These are phyloP conservation scores for Combretum micranthum DNA, from an alignment of 345 rosid genomes.

Conservation along the genomic window DNA sequence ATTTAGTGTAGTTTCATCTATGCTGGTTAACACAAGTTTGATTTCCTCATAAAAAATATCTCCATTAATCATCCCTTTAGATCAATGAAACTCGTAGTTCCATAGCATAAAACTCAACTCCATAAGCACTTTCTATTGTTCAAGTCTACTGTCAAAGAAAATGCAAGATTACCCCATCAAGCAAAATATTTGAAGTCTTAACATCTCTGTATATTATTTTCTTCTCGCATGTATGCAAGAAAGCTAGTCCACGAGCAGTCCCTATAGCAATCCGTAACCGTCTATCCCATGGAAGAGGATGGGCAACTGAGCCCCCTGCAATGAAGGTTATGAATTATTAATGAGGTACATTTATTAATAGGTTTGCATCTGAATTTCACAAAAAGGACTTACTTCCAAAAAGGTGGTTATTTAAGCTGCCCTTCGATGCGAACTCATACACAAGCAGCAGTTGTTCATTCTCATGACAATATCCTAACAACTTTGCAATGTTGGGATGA, in stretches of 20 bases:
- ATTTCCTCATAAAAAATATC: too few species aligned
- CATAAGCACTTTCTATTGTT: background rate
- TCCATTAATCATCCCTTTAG: too few species aligned
- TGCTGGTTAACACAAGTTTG: too few species aligned
- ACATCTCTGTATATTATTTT: background rate
- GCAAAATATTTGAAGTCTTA: constrained; percentile 5
- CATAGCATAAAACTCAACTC: background rate
- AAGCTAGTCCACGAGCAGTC: constrained; percentile 9
- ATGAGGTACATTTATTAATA: background rate
- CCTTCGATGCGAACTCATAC: constrained; percentile 9
- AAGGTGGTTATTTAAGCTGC: constrained; percentile 10
- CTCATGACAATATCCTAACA: constrained; percentile 10
- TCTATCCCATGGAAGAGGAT: background rate
- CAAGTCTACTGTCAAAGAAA: background rate
- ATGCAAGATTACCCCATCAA: constrained; percentile 5
- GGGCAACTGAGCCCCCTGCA: background rate
- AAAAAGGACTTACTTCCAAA: constrained; percentile 8
- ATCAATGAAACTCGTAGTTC: background rate
- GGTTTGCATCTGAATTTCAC: background rate
- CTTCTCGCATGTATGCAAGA: constrained; percentile 1
- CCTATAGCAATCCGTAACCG: constrained; percentile 1
- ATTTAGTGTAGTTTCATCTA: too few species aligned
- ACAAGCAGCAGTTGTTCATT: constrained; percentile 5
- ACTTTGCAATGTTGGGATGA: constrained; percentile 11
- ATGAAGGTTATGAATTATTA: too few species aligned